Percentiles rank a stretch among this genome's conserved stretches.
Conservation (phyloP, 202 grass and related monocot species). For the Miscanthus sacchariflorus region DNA sequence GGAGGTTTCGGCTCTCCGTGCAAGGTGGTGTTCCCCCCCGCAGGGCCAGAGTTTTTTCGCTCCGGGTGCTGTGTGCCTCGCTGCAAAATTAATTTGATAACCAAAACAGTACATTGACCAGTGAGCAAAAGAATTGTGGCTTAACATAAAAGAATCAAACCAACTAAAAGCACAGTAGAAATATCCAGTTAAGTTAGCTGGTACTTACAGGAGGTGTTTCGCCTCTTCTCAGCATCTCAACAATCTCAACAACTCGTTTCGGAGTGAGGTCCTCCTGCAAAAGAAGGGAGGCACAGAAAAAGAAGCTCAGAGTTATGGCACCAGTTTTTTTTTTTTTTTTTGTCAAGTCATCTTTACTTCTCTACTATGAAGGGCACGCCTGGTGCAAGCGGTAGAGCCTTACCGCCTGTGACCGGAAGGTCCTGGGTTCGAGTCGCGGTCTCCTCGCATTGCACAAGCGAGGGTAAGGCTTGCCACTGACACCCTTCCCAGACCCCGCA, state of each 20-base stretch:
- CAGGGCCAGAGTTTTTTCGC: slow-evolving; percentile 76
- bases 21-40: slow-evolving; percentile 83
- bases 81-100: slow-evolving; percentile 47
- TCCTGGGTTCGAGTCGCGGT: too few species aligned
- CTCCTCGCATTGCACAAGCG: too few species aligned
- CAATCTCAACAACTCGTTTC: slow-evolving; percentile 85
- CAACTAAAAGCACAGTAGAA: slow-evolving; percentile 31
- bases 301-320: neutral
- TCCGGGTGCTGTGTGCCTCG: slow-evolving; percentile 87
- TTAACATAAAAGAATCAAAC: slow-evolving; percentile 15
- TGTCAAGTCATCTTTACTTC: neutral
- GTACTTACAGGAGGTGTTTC: slow-evolving; percentile 78
- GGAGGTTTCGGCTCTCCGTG: slow-evolving; percentile 74
- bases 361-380: too few species aligned
- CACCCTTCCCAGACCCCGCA: too few species aligned
- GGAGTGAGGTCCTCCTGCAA: slow-evolving; percentile 89
- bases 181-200: slow-evolving; percentile 25
- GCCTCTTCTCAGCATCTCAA: slow-evolving; percentile 94
- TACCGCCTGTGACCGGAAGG: too few species aligned
- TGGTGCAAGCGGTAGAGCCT: too few species aligned
- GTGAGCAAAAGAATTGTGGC: neutral
- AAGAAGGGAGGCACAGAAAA: slow-evolving; percentile 31
- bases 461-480: too few species aligned
- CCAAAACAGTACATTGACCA: neutral
- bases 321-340: neutral